Base-by-base conservation (phyloP, 31 red algal genomes). In the Endocladia muricata region DNA sequence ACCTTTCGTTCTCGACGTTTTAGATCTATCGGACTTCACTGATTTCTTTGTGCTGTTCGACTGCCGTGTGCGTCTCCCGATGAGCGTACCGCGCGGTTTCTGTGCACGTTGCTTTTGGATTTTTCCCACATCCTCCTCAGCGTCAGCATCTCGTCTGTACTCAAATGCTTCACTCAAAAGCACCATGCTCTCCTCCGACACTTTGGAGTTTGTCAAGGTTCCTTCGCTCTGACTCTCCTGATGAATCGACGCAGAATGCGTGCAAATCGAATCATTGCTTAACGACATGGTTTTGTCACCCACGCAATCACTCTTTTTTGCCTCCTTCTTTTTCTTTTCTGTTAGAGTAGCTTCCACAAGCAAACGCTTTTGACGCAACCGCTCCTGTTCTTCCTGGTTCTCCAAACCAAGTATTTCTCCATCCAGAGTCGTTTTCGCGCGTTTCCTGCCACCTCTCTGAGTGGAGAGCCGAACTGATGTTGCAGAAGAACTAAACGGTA, bases 381-480 rank as follows among this genome's bases (percentile, higher is more conserved):
- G 65, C 41, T 83, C 48, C 38, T 83, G 79, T 48, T 83, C 79
- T 55, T 83, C 41, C 25, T 83, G 79, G 41, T 73, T 48, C 38
- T 69, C 63, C 41, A 54, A 33, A 41, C 70, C 64, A 0, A 19
- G n/a, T 33, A 67, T 21, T 9, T 5, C n/a, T 29, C 68, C 15
- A 61, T 61, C 57, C 3, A 13, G 3, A 6, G 5, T 43, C 23
- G 40, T 43, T 25, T 72, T 72, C 9, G 43, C 68, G 68, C 68
- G 68, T 33, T 21, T 48, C 13, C 7, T 61, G 6, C 7, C 7
- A 25, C 19, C 57, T 26, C 17, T 26, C n/a, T 72, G 36, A 11
- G 21, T 33, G 4, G 36, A 42, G 4, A 7, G 36, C 38, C 40
- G 25, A 22, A 21, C 68, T 19, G 37, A 9, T 22, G 5, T 13